Evolutionary conservation across 2,329 filamentous ascomycete genomes (phyloP).

Genomic region (Ophiostoma fasciatum): DNA sequence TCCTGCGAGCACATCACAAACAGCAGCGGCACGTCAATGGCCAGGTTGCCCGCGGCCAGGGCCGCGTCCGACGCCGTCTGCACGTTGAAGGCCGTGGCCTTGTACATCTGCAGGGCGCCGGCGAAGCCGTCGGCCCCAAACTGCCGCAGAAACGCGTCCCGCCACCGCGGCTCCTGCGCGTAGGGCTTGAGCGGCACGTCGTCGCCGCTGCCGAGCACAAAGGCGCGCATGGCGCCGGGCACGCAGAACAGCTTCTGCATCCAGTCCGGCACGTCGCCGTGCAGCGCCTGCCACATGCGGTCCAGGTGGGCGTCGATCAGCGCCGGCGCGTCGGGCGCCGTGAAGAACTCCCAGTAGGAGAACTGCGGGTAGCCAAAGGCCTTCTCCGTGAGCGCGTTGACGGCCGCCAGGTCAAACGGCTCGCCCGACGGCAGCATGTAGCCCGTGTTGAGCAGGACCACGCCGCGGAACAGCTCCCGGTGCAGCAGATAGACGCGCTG

Average conservation of each 20-base stretch:
- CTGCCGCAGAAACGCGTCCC: conserved; percentile 15
- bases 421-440: conserved; percentile 21
- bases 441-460: conserved; percentile 26
- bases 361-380: conserved; percentile 22
- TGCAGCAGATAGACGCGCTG: conserved; percentile 27
- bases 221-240: conserved; percentile 19
- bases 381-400: conserved; percentile 19
- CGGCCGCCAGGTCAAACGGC: conserved; percentile 22
- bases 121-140: conserved; percentile 16
- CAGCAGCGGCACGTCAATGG: conserved; percentile 15
- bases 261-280: conserved; percentile 16
- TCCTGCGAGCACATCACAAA: conserved; percentile 17
- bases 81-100: conserved; percentile 8
- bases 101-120: conserved; percentile 17
- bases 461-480: conserved; percentile 23
- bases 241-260: conserved; percentile 21
- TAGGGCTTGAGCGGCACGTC: conserved; percentile 15
- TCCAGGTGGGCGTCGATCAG: conserved; percentile 25
- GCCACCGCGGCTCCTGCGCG: conserved; percentile 15
- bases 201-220: conserved; percentile 10
- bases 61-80: conserved; percentile 14
- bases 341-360: conserved; percentile 32
- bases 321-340: conserved; percentile 21
- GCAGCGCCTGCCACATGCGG: conserved; percentile 20
- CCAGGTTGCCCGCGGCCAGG: conserved; percentile 9